Conservation (phyloP, 1,284 basidiomycete genomes). For the Rugosomyces carneus region DNA sequence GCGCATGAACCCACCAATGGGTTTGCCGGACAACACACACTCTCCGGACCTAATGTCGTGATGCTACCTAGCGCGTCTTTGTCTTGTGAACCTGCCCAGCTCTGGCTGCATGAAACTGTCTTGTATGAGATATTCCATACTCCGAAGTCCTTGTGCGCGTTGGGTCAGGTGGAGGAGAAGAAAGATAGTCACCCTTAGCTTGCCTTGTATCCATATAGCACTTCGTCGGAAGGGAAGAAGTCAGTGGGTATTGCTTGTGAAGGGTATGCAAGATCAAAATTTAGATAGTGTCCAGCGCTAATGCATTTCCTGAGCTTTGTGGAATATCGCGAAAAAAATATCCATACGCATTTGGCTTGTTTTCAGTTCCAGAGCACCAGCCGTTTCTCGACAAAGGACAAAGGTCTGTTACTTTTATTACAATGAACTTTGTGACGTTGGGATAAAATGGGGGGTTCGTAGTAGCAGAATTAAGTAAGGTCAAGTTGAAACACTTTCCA, state of each 20-base stretch:
- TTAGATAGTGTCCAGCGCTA: constrained; percentile 61
- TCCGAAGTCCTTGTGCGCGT: constrained; percentile 57
- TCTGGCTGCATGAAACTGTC: constrained; percentile 46
- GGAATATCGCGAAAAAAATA: constrained; percentile 1
- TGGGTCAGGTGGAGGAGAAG: constrained; percentile 2
- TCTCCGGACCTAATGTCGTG: constrained; percentile 39
- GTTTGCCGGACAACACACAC: constrained; percentile 65
- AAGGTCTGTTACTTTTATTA: constrained; percentile 70
- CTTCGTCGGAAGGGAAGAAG: constrained; percentile 66
- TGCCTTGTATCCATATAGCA: constrained; percentile 50
- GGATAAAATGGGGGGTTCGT: constrained; percentile 67
- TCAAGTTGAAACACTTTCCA: constrained; percentile 72
- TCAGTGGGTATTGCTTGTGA: constrained; percentile 60
- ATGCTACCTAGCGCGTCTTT: constrained; percentile 62
- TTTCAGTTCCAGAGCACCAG: constrained; percentile 64
- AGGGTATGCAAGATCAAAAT: constrained; percentile 74
- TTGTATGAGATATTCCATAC: constrained; percentile 76
- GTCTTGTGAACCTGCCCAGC: constrained; percentile 59
- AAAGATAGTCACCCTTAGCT: constrained; percentile 17
- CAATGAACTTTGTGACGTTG: constrained; percentile 50
- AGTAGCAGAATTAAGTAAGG: constrained; percentile 60
- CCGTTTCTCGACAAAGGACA: constrained; percentile 56
- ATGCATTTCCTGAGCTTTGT: not conserved
- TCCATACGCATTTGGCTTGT: constrained; percentile 54
- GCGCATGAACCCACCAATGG: constrained; percentile 41